Base-by-base conservation (phyloP, 805 yeast genomes). In the Tetrapisispora nanseiensis region DNA sequence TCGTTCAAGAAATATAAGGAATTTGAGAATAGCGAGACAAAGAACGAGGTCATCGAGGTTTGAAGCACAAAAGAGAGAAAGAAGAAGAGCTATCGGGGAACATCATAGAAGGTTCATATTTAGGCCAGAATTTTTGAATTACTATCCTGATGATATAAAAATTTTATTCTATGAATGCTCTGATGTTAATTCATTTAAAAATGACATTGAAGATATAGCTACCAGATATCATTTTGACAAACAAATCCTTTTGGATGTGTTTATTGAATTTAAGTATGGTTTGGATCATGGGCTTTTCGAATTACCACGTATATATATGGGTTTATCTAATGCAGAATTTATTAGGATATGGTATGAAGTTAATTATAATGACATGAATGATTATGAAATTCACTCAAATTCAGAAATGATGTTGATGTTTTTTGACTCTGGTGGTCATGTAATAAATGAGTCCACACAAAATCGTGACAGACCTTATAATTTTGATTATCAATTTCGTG, bases 261-360 rank as follows among this genome's bases (percentile, higher is more conserved):
- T 19, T 18, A 21, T 35, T 16, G 38, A 35, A 12, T 35, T 16
- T 18, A 23, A 24, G 10, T 35, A 24, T 35, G 38, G 38, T 2
- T 35, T 35, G 12, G 31, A 35, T 18, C 21, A 24, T 16, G 38
- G 31, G 3, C n/a, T 35, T 6, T 35, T 35, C 13, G 13, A 23
- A 4, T 16, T 35, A 9, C 38, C 38, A 6, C 6, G 5, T 10
- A 24, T 19, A 3, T 26, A n/a, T 13, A 35, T 21, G 11, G 30
- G 30, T 2, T 24, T 5, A 13, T n/a, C 22, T 20, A 26, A 10
- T 18, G 30, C 15, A 3, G 30, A 24, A 15, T 35, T 35, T 24
- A 23, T 16, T 13, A 35, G 38, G 12, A n/a, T 35, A 35, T 35
- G 38, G 38, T 35, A 35, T 26, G 38, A 35, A 23, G 15, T 24